phyloP scores from a whole-genome alignment of 495 filamentous ascomycete species.

The Penicillium robsamsonii region DNA sequence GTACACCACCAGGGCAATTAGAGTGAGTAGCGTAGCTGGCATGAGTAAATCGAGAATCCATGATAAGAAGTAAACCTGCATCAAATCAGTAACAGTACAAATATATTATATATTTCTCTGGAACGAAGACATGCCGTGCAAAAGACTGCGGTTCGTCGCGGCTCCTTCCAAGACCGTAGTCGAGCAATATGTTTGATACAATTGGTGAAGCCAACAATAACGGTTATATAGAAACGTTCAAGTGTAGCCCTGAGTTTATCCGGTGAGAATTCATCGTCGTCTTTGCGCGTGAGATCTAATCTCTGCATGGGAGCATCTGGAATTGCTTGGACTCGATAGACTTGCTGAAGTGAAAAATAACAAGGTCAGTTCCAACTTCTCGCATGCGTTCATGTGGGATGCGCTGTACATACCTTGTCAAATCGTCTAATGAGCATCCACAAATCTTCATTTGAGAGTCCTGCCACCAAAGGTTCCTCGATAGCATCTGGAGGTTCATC shows the following conservation, averaged over 20 bases:
- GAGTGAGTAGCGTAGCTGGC: constrained; percentile 52
- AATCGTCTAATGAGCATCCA: constrained; percentile 62
- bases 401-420: constrained; percentile 16
- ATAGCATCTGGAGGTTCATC: constrained; percentile 57
- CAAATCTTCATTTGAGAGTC: constrained; percentile 72
- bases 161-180: constrained; percentile 79
- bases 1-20: constrained; percentile 66
- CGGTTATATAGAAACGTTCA: constrained; percentile 80
- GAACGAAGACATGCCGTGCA: constrained; percentile 56
- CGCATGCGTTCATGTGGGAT: not conserved
- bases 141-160: constrained; percentile 65
- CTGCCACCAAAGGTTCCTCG: constrained; percentile 62
- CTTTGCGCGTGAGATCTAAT: constrained; percentile 78
- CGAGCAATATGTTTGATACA: constrained; percentile 71
- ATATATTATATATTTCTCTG: constrained; percentile 35
- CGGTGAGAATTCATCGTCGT: constrained; percentile 82
- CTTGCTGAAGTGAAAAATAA: constrained; percentile 56
- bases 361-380: not conserved
- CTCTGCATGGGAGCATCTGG: constrained; percentile 52
- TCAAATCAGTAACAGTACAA: not conserved
- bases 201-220: constrained; percentile 63
- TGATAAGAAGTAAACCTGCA: constrained; percentile 64
- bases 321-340: constrained; percentile 79
- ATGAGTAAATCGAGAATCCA: constrained; percentile 71
- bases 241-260: constrained; percentile 78